These are phyloP conservation scores for Sequoia sempervirens DNA, from an alignment of 75 land plant genomes.

Conservation along the genomic window DNA sequence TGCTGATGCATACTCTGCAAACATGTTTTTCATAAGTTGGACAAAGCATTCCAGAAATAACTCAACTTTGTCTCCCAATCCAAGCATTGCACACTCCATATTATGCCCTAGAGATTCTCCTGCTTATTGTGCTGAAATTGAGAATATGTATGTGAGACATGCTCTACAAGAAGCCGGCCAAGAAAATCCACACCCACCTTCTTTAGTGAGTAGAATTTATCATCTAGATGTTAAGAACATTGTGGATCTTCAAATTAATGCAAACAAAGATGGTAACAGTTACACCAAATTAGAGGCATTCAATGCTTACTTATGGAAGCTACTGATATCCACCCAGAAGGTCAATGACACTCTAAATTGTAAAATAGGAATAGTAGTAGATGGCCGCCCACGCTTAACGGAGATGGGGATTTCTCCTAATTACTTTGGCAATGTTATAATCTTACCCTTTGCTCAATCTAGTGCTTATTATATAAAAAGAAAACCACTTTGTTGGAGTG, in stretches of 20 bases:
- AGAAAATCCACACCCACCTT: no score
- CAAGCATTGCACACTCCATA: conserved; percentile 27
- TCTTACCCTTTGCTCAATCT: conserved; percentile 21
- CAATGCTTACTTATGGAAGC: no score
- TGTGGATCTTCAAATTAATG: no score
- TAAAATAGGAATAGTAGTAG: neutral
- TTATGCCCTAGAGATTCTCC: conserved; percentile 25
- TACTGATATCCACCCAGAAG: neutral
- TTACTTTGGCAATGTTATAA: conserved; percentile 36
- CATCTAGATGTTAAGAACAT: no score
- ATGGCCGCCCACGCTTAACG: conserved; percentile 20
- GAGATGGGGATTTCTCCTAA: neutral
- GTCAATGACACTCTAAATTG: no score
- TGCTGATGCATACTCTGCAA: no score
- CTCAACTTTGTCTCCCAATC: conserved; percentile 5
- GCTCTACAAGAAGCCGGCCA: no score
- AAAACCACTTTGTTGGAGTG: conserved; percentile 23
- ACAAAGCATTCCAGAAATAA: no score
- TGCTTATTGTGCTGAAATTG: neutral
- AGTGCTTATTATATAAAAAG: conserved; percentile 5
- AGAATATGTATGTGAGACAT: neutral
- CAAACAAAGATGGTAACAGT: no score
- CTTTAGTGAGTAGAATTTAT: no score
- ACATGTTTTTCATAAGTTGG: no score
- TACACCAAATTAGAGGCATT: no score